phyloP scores from a whole-genome alignment of 495 filamentous ascomycete species.

The Talaromyces nanjingensis region DNA sequence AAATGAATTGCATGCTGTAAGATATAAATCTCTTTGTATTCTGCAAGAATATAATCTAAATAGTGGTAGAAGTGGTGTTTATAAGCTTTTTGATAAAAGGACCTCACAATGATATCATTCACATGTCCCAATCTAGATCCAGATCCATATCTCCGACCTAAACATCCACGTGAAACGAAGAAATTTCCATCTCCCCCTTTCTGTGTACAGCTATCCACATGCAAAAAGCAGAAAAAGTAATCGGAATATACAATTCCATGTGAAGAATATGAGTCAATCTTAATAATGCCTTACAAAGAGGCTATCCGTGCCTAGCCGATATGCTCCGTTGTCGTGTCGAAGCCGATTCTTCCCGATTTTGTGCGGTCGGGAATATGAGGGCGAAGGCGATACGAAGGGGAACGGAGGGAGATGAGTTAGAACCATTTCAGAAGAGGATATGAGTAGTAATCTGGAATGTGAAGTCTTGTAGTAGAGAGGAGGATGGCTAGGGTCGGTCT shows the following conservation, averaged over 20 bases:
- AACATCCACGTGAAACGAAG: background rate
- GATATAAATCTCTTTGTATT: background rate
- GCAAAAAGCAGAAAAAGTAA: background rate
- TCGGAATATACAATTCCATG: background rate
- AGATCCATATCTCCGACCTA: background rate
- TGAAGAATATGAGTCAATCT: background rate
- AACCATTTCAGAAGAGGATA: background rate
- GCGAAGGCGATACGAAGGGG: no score
- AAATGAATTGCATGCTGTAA: background rate
- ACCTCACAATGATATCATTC: slow-evolving; percentile 11
- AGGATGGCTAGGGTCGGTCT: background rate
- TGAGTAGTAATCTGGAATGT: background rate
- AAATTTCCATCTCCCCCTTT: background rate
- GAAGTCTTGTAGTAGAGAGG: background rate
- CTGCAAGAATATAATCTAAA: no score
- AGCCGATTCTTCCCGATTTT: background rate
- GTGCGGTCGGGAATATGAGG: no score
- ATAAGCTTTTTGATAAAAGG: background rate
- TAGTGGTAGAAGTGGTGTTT: background rate
- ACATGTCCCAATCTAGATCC: background rate
- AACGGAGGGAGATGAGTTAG: background rate
- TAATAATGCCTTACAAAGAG: background rate
- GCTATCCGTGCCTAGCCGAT: background rate
- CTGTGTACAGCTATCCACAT: background rate
- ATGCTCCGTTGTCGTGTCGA: background rate